phyloP scores from a whole-genome alignment of 1,284 basidiomycete species.

The Ganoderma lingzhi region DNA sequence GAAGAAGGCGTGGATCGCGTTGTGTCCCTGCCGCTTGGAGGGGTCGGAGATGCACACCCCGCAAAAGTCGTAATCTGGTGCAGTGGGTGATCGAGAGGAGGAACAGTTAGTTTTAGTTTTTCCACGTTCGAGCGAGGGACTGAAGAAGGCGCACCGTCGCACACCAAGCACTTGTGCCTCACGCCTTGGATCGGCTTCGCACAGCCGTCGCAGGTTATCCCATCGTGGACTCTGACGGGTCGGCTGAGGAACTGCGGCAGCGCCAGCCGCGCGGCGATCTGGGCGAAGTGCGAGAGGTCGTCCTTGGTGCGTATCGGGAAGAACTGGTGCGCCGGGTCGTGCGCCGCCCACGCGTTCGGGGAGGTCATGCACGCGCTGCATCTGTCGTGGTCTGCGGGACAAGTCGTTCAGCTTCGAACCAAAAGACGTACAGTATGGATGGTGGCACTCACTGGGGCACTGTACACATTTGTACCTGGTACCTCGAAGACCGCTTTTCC shows the following conservation, averaged over 20 bases:
- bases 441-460: constrained; percentile 56
- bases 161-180: constrained; percentile 79
- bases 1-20: constrained; percentile 63
- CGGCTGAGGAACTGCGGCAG: not conserved
- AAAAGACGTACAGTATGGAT: not conserved
- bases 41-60: constrained; percentile 53
- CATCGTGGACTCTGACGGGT: constrained; percentile 40
- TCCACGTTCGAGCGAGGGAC: not conserved
- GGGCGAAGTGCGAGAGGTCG: constrained; percentile 17
- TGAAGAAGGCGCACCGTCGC: constrained; percentile 51
- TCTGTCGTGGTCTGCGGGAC: constrained; percentile 59
- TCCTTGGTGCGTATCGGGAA: constrained; percentile 67
- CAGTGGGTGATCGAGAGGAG: too few species aligned
- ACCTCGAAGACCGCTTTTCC: constrained; percentile 56
- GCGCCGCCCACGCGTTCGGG: constrained; percentile 26
- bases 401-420: too few species aligned
- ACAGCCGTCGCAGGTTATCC: constrained; percentile 67
- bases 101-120: not conserved
- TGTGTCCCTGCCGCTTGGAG: constrained; percentile 24
- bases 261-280: constrained; percentile 11
- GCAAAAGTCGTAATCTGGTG: constrained; percentile 68
- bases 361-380: constrained; percentile 63
- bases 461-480: constrained; percentile 79
- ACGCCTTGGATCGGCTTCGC: constrained; percentile 57
- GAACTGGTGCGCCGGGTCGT: constrained; percentile 59